A percentile compares a stretch with the other conserved stretches of the same genome.
Evolutionary conservation across 2,329 filamentous ascomycete genomes (phyloP).

Genomic region (Arthroderma uncinatum): DNA sequence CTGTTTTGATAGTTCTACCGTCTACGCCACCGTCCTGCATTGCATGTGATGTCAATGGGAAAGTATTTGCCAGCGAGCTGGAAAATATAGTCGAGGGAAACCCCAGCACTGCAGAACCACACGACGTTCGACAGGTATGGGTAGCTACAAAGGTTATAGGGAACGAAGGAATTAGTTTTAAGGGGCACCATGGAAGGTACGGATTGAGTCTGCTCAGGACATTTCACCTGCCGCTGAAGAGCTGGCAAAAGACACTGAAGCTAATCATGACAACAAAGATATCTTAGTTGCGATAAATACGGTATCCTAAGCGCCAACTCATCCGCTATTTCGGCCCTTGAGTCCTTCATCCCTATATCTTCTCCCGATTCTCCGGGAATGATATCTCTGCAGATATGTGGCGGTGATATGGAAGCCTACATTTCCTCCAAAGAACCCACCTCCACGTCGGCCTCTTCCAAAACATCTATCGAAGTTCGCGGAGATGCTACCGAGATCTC

Average conservation of each 20-base stretch:
- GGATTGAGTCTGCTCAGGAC: conserved; percentile 7
- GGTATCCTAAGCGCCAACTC: conserved; percentile 65
- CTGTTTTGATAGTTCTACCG: conserved; percentile 70
- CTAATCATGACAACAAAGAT: conserved; percentile 40
- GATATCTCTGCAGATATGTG: conserved; percentile 60
- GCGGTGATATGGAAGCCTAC: conserved; percentile 53
- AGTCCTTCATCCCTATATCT: conserved; percentile 62
- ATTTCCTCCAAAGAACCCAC: conserved; percentile 48
- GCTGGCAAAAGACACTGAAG: not conserved
- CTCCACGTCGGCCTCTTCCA: conserved; percentile 36
- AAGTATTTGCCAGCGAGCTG: conserved; percentile 68
- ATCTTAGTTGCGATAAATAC: conserved; percentile 74
- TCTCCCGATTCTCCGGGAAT: conserved; percentile 54
- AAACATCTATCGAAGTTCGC: conserved; percentile 52
- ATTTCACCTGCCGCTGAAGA: not conserved
- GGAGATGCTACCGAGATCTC: conserved; percentile 60
- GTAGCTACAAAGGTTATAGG: conserved; percentile 74
- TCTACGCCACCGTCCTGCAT: conserved; percentile 62
- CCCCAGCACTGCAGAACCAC: conserved; percentile 76
- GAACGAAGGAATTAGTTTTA: conserved; percentile 72
- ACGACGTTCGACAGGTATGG: conserved; percentile 94
- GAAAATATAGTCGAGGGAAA: conserved; percentile 84
- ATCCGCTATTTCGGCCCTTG: conserved; percentile 72
- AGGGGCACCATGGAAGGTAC: conserved; percentile 77
- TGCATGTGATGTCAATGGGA: conserved; percentile 75